Conservation (phyloP, 2,329 filamentous ascomycete species). For the Cladosporium sp. region DNA sequence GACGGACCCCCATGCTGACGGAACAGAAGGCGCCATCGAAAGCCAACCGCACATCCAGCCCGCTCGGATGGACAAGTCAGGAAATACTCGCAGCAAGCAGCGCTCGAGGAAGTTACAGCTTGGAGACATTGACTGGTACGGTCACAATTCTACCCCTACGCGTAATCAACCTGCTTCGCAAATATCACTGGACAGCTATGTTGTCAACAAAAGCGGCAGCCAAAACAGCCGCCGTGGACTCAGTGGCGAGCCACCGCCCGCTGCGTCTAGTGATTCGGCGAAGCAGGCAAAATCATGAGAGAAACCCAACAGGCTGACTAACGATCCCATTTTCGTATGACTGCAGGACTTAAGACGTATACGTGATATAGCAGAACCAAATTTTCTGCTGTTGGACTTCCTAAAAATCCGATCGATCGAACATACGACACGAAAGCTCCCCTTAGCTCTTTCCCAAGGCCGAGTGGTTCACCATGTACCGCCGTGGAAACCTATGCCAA, state of each 20-base stretch:
- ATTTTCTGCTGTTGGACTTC: not conserved
- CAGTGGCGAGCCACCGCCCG: not conserved
- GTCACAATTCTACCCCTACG: slow-evolving; percentile 12
- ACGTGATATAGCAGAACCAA: not conserved
- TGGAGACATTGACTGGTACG: slow-evolving; percentile 95
- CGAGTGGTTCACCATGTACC: not conserved
- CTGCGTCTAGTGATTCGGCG: not conserved
- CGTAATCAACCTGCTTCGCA: slow-evolving; percentile 18
- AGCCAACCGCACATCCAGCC: slow-evolving; percentile 38
- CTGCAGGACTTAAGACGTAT: slow-evolving; percentile 27
- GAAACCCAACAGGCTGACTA: slow-evolving; percentile 21
- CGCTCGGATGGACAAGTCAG: slow-evolving; percentile 49
- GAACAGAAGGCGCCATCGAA: slow-evolving; percentile 28
- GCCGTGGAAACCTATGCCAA: too few species aligned
- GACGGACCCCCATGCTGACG: slow-evolving; percentile 22
- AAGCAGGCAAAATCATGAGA: not conserved
- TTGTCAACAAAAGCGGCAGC: slow-evolving; percentile 23
- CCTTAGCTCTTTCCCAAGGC: not conserved
- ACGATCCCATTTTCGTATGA: slow-evolving; percentile 16
- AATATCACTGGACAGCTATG: slow-evolving; percentile 25
- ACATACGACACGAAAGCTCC: not conserved
- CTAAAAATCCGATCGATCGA: not conserved
- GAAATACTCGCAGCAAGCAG: slow-evolving; percentile 66
- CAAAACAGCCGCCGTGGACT: slow-evolving; percentile 2
- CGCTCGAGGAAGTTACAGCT: slow-evolving; percentile 86